A percentile compares a stretch with the other conserved stretches of the same genome.
Evolutionary conservation across 2,329 filamentous ascomycete genomes (phyloP).

Genomic region (Nemania diffusa): DNA sequence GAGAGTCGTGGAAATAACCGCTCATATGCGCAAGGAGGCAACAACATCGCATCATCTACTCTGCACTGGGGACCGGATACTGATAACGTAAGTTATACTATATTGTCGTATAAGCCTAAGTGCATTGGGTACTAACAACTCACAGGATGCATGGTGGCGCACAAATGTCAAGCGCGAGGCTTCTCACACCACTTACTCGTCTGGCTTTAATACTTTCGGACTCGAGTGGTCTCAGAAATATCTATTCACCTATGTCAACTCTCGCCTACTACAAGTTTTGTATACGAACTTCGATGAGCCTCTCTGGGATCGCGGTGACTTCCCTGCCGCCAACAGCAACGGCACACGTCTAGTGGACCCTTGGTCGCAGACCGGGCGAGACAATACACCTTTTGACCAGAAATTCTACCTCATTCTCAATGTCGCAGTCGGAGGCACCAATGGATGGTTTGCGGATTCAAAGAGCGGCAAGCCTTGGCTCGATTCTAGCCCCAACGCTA

Average conservation of each 20-base stretch:
- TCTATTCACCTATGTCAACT: constrained; percentile 87
- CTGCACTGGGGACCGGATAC: constrained; percentile 84
- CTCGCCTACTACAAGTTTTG: constrained; percentile 79
- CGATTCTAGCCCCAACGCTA: constrained; percentile 72
- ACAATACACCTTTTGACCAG: constrained; percentile 78
- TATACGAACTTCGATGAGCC: constrained; percentile 78
- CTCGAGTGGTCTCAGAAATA: constrained; percentile 91
- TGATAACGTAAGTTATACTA: constrained; percentile 56
- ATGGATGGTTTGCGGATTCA: constrained; percentile 85
- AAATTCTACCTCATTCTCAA: constrained; percentile 81
- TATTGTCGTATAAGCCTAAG: background rate
- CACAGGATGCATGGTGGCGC: constrained; percentile 78
- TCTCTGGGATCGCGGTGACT: constrained; percentile 75
- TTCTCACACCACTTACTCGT: constrained; percentile 77
- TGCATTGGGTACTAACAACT: constrained; percentile 5
- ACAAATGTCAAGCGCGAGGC: constrained; percentile 82
- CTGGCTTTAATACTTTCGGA: constrained; percentile 79
- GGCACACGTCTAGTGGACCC: constrained; percentile 71
- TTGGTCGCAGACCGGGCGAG: constrained; percentile 70
- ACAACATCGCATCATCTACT: constrained; percentile 81
- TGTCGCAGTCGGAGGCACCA: constrained; percentile 79
- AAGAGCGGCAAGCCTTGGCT: constrained; percentile 81
- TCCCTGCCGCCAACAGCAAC: constrained; percentile 71
- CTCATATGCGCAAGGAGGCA: constrained; percentile 79
- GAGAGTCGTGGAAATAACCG: constrained; percentile 86